Conservation (phyloP, 495 filamentous ascomycete genomes). For the Penicillium cataractarum region DNA sequence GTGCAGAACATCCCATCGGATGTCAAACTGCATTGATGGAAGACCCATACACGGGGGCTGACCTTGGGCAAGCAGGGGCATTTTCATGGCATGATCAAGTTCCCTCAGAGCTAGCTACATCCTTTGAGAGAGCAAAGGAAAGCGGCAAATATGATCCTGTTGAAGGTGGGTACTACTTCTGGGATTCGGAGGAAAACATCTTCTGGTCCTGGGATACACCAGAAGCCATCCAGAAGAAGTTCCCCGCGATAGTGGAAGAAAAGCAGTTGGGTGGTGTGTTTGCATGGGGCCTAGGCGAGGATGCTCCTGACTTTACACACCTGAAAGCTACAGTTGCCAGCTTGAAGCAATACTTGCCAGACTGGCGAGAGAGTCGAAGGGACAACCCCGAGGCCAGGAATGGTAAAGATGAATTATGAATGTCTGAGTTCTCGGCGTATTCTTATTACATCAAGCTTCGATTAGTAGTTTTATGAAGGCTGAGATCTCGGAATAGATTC, state of each 20-base stretch:
- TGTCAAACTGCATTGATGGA: neutral
- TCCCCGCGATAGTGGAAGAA: neutral
- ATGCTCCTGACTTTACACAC: neutral
- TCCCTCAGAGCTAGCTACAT: neutral
- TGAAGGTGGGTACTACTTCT: neutral
- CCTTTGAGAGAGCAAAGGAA: neutral
- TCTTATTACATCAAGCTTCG: no score
- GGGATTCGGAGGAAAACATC: neutral
- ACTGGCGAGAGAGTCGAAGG: neutral
- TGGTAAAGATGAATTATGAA: no score
- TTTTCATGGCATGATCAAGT: neutral
- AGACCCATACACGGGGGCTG: neutral
- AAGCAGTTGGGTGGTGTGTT: neutral
- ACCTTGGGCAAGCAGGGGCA: neutral
- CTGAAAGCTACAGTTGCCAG: neutral
- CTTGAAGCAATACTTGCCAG: neutral
- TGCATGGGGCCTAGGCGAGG: neutral
- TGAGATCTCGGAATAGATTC: neutral
- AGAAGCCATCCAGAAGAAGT: neutral
- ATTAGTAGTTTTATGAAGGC: no score
- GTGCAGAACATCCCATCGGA: neutral
- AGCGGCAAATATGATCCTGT: neutral
- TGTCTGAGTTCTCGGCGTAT: no score
- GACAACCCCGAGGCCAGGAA: no score
- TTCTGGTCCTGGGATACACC: neutral